Percentiles rank a stretch among this genome's conserved stretches.
phyloP scores from a whole-genome alignment of 2,329 filamentous ascomycete genomes.

The Aschersonia sp. region DNA sequence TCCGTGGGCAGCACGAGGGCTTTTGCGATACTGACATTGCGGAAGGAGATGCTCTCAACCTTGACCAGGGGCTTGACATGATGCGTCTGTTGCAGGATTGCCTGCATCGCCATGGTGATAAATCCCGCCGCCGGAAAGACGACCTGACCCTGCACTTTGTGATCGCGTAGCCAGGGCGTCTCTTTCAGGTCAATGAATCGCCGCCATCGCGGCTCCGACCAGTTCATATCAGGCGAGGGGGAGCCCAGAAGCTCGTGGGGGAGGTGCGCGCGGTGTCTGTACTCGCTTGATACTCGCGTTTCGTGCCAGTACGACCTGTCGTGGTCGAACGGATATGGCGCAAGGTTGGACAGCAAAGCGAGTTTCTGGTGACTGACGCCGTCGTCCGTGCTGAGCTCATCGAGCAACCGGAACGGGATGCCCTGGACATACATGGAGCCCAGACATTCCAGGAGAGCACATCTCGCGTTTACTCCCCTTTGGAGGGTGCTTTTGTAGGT shows the following conservation, averaged over 20 bases:
- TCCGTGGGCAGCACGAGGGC: slow-evolving; percentile 7
- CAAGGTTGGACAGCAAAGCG: slow-evolving; percentile 4
- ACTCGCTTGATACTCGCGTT: slow-evolving; percentile 6
- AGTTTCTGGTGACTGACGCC: not conserved
- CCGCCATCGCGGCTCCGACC: slow-evolving; percentile 6
- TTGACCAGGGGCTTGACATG: not conserved
- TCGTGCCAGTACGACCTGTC: slow-evolving; percentile 11
- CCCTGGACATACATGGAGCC: slow-evolving; percentile 1
- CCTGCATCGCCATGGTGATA: slow-evolving; percentile 17
- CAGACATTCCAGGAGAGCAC: not conserved
- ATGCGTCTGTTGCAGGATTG: not conserved
- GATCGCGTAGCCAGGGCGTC: slow-evolving; percentile 20
- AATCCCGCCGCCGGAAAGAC: slow-evolving; percentile 24
- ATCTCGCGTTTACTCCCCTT: not conserved
- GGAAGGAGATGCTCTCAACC: slow-evolving; percentile 7
- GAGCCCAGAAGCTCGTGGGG: slow-evolving; percentile 6
- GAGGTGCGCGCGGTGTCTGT: not conserved
- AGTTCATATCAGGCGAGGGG: slow-evolving; percentile 4
- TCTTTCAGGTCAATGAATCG: slow-evolving; percentile 1
- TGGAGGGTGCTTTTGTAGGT: not conserved
- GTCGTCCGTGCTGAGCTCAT: no score
- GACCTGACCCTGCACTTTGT: slow-evolving; percentile 15
- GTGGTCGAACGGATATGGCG: slow-evolving; percentile 11
- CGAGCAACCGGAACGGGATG: not conserved
- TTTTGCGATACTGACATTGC: slow-evolving; percentile 9